Conservation (phyloP, 2,329 filamentous ascomycete genomes). For the Teratosphaeria gauchensis region DNA sequence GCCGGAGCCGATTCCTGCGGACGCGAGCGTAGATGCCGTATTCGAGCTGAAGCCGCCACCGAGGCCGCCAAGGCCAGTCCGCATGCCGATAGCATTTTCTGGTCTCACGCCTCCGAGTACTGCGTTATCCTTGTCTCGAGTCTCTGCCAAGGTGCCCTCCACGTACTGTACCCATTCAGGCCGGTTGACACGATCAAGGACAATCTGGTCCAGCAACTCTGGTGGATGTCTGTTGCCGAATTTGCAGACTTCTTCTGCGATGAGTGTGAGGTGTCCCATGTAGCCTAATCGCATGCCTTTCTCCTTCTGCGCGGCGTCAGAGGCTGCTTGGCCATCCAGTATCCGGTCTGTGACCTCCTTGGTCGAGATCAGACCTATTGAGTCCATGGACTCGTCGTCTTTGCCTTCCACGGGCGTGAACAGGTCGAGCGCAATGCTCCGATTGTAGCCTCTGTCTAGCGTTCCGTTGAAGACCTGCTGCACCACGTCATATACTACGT, state of each 20-base stretch:
- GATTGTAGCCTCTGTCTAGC: constrained; percentile 93
- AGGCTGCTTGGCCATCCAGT: constrained; percentile 77
- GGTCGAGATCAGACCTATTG: constrained; percentile 44
- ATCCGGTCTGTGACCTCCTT: constrained; percentile 86
- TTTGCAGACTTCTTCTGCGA: constrained; percentile 96
- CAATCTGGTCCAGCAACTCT: constrained; percentile 71
- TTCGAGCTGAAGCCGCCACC: constrained; percentile 43
- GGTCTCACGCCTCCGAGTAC: constrained; percentile 91
- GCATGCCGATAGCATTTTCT: constrained; percentile 75
- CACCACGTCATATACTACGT: constrained; percentile 97
- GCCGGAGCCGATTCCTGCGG: constrained; percentile 65
- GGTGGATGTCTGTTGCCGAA: constrained; percentile 91
- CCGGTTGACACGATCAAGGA: constrained; percentile 81
- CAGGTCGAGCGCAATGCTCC: constrained; percentile 77
- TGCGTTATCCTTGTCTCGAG: constrained; percentile 92
- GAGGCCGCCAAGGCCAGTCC: constrained; percentile 34
- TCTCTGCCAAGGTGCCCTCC: constrained; percentile 85
- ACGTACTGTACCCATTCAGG: constrained; percentile 91
- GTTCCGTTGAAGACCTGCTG: constrained; percentile 98
- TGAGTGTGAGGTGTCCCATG: constrained; percentile 95
- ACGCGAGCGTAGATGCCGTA: constrained; percentile 53
- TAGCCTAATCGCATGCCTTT: constrained; percentile 90
- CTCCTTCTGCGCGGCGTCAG: constrained; percentile 73
- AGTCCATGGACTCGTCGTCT: constrained; percentile 7
- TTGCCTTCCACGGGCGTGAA: constrained; percentile 40